Evolutionary conservation across 805 yeast genomes (phyloP).

Genomic region (Candida morakotiae): DNA sequence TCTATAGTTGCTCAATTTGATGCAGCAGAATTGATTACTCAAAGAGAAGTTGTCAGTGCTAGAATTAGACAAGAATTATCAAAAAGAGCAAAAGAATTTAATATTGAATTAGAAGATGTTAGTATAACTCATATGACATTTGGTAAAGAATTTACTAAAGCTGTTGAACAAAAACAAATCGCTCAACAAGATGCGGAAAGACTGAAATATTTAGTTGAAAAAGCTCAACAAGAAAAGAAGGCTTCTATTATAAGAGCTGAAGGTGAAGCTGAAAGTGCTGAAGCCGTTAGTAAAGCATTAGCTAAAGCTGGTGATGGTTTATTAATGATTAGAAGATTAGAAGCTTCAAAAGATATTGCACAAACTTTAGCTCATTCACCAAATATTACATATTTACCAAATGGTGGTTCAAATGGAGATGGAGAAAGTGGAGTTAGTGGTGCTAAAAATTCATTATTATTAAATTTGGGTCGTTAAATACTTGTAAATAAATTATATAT

Average conservation of each 20-base stretch:
- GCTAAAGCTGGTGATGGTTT: constrained; percentile 95
- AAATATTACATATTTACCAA: constrained; percentile 87
- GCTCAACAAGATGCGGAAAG: constrained; percentile 99
- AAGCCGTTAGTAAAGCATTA: constrained; percentile 86
- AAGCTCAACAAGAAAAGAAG: constrained; percentile 95
- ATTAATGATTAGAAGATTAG: constrained; percentile 88
- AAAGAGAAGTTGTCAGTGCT: constrained; percentile 90
- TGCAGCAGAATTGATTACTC: constrained; percentile 95
- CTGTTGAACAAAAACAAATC: constrained; percentile 97
- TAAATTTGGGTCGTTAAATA: constrained; percentile 49
- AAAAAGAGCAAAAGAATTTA: constrained; percentile 80
- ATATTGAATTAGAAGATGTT: constrained; percentile 91
- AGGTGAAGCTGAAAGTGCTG: constrained; percentile 99
- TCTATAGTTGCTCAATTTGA: constrained; percentile 91
- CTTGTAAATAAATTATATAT: constrained; percentile 13
- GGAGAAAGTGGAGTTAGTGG: constrained; percentile 24
- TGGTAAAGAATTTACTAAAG: constrained; percentile 94
- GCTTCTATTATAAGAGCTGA: constrained; percentile 96
- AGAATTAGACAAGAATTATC: constrained; percentile 84
- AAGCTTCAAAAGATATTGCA: constrained; percentile 96
- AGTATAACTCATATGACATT: constrained; percentile 97
- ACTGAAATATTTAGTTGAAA: constrained; percentile 87
- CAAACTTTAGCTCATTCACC: constrained; percentile 75
- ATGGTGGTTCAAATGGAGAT: constrained; percentile 19
- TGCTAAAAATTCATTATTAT: constrained; percentile 51